Percentiles rank a stretch among this genome's conserved stretches.
Conservation (phyloP, 1,284 basidiomycete species). For the Trichosporon ovoides region DNA sequence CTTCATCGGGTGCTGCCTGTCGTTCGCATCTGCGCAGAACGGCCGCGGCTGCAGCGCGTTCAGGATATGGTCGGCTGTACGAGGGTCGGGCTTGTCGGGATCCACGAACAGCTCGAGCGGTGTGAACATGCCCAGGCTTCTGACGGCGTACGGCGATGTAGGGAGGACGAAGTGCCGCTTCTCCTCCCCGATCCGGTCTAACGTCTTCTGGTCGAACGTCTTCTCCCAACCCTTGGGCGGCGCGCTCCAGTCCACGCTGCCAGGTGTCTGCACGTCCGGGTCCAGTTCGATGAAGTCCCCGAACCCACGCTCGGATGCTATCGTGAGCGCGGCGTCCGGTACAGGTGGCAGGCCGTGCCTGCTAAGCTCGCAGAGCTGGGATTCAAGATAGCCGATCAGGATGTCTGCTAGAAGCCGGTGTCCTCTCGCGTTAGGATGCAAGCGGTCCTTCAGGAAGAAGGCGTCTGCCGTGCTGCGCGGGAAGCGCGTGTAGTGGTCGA, state of each 20-base stretch:
- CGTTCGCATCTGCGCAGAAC: constrained; percentile 48
- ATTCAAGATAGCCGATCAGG: constrained; percentile 45
- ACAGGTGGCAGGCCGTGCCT: constrained; percentile 35
- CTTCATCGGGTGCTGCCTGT: constrained; percentile 39
- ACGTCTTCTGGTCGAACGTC: constrained; percentile 30
- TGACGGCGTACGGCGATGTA: constrained; percentile 37
- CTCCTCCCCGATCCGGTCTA: constrained; percentile 29
- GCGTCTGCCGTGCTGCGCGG: constrained; percentile 35
- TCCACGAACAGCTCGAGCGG: constrained; percentile 42
- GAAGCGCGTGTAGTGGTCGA: constrained; percentile 44
- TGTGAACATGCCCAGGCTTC: constrained; percentile 28
- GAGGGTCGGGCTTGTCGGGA: constrained; percentile 33
- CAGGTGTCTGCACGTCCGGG: neutral
- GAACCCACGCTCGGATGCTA: constrained; percentile 31
- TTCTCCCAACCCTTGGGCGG: constrained; percentile 40
- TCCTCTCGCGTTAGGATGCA: constrained; percentile 47
- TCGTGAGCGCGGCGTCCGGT: constrained; percentile 25
- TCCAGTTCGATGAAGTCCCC: constrained; percentile 32
- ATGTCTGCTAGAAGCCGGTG: constrained; percentile 46
- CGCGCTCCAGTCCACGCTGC: constrained; percentile 10
- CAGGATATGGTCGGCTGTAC: constrained; percentile 27
- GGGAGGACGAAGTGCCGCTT: constrained; percentile 35
- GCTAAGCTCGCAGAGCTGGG: constrained; percentile 43
- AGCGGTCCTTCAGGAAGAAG: constrained; percentile 40
- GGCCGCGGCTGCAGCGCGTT: constrained; percentile 38